Evolutionary conservation across 2,329 filamentous ascomycete genomes (phyloP).

Genomic region (Helminthosporium solani): DNA sequence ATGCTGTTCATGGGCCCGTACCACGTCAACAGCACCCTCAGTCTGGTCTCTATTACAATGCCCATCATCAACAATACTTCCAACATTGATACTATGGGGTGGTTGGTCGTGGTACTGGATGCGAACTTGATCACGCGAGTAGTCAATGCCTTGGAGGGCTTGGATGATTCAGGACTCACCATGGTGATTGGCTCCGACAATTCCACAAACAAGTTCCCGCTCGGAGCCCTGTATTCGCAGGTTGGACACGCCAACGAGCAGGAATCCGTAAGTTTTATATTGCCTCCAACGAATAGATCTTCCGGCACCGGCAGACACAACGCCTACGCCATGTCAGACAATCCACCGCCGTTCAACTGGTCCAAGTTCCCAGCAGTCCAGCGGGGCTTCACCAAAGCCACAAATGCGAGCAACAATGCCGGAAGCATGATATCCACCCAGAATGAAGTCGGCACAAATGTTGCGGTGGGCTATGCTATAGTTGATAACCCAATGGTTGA

Average conservation of each 20-base stretch:
- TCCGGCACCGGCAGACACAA: constrained; percentile 24
- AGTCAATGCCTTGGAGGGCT: constrained; percentile 64
- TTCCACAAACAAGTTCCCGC: constrained; percentile 58
- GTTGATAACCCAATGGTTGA: constrained; percentile 68
- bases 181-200: constrained; percentile 66
- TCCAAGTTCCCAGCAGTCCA: constrained; percentile 63
- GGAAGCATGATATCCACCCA: constrained; percentile 66
- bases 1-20: constrained; percentile 77
- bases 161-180: constrained; percentile 69
- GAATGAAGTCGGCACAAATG: constrained; percentile 69
- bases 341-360: constrained; percentile 55
- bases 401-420: constrained; percentile 61
- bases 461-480: constrained; percentile 79
- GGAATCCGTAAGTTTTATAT: constrained; percentile 32
- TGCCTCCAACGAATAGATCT: constrained; percentile 36
- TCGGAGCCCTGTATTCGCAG: constrained; percentile 32
- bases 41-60: constrained; percentile 77
- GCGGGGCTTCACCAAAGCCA: constrained; percentile 56
- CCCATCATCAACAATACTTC: constrained; percentile 71
- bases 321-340: constrained; percentile 25
- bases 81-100: constrained; percentile 68
- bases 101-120: constrained; percentile 77
- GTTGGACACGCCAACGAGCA: constrained; percentile 20
- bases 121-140: constrained; percentile 65
- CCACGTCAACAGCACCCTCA: constrained; percentile 69